These are phyloP conservation scores for Phlebiopsis gigantea DNA, from an alignment of 768 basidiomycete genomes.

Conservation along the genomic window DNA sequence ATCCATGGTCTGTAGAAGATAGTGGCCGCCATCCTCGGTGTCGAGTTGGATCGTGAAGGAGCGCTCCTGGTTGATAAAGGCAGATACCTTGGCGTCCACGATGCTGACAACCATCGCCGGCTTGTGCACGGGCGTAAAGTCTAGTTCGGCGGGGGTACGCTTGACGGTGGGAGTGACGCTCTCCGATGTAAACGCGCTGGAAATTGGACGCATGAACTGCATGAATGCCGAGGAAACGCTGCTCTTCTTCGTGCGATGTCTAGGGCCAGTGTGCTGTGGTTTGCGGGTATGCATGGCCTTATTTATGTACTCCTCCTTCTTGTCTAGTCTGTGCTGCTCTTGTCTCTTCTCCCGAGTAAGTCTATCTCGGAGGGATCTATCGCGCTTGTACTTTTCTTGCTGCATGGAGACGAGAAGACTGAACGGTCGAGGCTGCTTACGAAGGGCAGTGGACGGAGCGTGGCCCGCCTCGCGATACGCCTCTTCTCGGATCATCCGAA, in stretches of 20 bases:
- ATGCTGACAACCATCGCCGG: constrained; percentile 72
- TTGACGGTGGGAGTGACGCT: constrained; percentile 36
- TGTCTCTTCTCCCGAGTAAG: constrained; percentile 71
- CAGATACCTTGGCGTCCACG: constrained; percentile 63
- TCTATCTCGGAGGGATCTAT: constrained; percentile 62
- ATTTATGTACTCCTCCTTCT: constrained; percentile 69
- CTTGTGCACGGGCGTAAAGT: constrained; percentile 68
- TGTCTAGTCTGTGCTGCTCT: constrained; percentile 69
- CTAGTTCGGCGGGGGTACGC: constrained; percentile 66
- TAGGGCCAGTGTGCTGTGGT: constrained; percentile 44
- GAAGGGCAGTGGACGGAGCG: constrained; percentile 35
- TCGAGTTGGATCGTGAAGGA: constrained; percentile 80
- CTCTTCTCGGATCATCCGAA: constrained; percentile 71
- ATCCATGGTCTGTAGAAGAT: constrained; percentile 68
- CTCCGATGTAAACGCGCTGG: constrained; percentile 76
- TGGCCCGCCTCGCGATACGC: constrained; percentile 58
- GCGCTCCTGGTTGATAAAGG: constrained; percentile 74
- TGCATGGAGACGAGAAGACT: constrained; percentile 57
- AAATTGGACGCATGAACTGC: constrained; percentile 85
- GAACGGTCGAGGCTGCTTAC: constrained; percentile 61
- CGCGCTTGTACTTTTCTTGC: constrained; percentile 78
- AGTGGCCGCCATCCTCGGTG: constrained; percentile 84
- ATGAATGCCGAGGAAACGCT: constrained; percentile 80
- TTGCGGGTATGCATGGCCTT: constrained; percentile 58
- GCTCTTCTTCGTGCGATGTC: constrained; percentile 55